Evolutionary conservation across 2,329 filamentous ascomycete genomes (phyloP).

Genomic region (Thielaviopsis musarum): DNA sequence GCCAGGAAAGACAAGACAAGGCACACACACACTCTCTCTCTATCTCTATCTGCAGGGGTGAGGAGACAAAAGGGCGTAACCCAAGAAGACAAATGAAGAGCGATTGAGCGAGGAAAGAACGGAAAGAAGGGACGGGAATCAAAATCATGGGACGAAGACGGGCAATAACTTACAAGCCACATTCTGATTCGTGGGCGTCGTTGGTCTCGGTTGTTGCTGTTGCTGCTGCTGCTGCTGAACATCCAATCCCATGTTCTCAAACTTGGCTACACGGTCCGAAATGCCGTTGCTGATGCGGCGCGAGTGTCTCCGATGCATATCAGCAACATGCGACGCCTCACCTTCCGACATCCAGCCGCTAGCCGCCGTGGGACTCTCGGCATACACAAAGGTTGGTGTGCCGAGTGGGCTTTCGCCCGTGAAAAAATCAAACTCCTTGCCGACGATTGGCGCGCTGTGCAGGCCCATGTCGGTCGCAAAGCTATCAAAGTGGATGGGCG

Average conservation of each 20-base stretch:
- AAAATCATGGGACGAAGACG: neutral
- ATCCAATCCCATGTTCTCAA: slow-evolving; percentile 29
- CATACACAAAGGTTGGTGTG: slow-evolving; percentile 32
- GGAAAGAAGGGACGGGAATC: neutral
- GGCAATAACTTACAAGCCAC: slow-evolving; percentile 32
- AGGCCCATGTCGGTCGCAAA: slow-evolving; percentile 18
- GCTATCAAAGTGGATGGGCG: slow-evolving; percentile 30
- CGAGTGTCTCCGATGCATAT: slow-evolving; percentile 12
- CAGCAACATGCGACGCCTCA: slow-evolving; percentile 26
- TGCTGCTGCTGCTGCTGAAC: neutral
- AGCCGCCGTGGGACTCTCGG: slow-evolving; percentile 26
- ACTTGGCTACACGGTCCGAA: slow-evolving; percentile 41
- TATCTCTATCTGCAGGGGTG: slow-evolving; percentile 3
- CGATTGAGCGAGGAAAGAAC: neutral
- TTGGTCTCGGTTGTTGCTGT: neutral
- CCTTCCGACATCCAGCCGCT: slow-evolving; percentile 34
- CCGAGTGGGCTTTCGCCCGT: slow-evolving; percentile 27
- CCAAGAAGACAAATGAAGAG: neutral
- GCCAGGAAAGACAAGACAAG: neutral
- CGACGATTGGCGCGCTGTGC: slow-evolving; percentile 15
- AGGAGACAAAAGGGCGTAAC: neutral
- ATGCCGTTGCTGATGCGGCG: slow-evolving; percentile 44
- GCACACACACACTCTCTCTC: neutral
- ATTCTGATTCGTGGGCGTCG: slow-evolving; percentile 26
- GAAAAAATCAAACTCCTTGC: slow-evolving; percentile 35